Base-by-base conservation (phyloP, 352 stramenopile genomes). In the Thraustochytrium striatum region DNA sequence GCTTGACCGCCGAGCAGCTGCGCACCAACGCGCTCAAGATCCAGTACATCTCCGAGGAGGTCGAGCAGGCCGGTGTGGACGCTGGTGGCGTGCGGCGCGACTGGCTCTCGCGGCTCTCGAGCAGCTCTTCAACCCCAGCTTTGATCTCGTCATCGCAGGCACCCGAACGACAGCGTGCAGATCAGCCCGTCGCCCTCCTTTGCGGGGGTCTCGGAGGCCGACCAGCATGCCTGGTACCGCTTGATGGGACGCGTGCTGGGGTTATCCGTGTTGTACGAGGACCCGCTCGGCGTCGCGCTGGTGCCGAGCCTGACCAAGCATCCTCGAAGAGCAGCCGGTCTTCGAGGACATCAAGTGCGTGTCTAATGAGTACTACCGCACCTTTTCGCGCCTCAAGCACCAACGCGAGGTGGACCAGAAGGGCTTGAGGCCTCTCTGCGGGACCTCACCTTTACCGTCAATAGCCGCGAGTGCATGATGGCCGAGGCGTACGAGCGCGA, bases 81-180 rank as follows among this genome's bases (percentile, higher is more conserved):
- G 65, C 65, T 3, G 65, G 65, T 58, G 65, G 65, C 7, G 65
- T 75, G 8, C 65, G 65, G n/a, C 32, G 65, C 16, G 65, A 75
- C 50, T 75, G 65, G 65, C 65, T 75, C 43, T 55, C 30, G 11
- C 43, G 65, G 19, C 65, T 75, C 32, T 41, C 19, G 19, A 25
- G 52, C 32, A 75, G 7, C 65, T 75, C 0, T 75, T 75, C 30
- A 43, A 75, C 52, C 65, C 65, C 19, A 72, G 36, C 21, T 75
- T 75, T 50, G 52, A 38, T n/a, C 65, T 75, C 7, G 44, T 75
- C 65, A 75, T 75, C 52, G 8, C 39, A 9, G 65, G 65, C 65
- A 75, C 36, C 65, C 65, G 11, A 75, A 75, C 36, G 65, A 75
- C 5, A 75, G 65, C 50, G 65, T 75, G n/a, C 65, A 75, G 52